phyloP scores from a whole-genome alignment of 352 stramenopile genomes.

The Phytophthora vignae region DNA sequence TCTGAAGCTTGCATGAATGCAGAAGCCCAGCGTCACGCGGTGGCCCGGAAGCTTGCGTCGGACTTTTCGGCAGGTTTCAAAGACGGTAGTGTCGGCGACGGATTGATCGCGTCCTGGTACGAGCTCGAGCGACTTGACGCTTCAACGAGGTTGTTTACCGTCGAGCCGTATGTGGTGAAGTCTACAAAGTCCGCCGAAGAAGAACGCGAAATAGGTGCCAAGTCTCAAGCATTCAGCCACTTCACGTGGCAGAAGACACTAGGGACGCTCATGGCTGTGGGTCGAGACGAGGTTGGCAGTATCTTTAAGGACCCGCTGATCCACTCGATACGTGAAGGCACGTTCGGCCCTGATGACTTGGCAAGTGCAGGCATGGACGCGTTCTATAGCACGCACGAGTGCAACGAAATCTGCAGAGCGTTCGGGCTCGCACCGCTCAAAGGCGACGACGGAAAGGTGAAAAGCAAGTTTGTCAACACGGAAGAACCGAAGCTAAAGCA shows the following conservation, averaged over 20 bases:
- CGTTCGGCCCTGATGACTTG: neutral
- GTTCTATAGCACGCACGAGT: neutral
- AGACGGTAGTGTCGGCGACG: neutral
- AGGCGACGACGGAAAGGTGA: neutral
- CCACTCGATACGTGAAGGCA: neutral
- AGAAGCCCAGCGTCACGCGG: neutral
- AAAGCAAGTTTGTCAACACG: neutral
- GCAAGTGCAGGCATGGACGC: neutral
- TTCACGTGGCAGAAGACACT: conserved; percentile 1
- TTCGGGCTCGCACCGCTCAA: neutral
- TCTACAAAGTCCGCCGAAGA: neutral
- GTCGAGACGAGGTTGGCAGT: neutral
- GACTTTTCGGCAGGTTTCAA: neutral
- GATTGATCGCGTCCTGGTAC: neutral
- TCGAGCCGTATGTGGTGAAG: neutral
- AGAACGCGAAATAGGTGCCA: neutral
- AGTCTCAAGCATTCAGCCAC: neutral
- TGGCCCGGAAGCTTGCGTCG: neutral
- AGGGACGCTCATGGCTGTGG: neutral
- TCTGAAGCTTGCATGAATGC: neutral
- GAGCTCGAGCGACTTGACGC: neutral
- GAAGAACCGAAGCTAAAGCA: neutral
- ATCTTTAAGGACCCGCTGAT: conserved; percentile 1
- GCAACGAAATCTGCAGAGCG: neutral
- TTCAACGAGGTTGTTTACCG: neutral